Evolutionary conservation across 345 rosid species (phyloP).

Genomic region (Moricandia moricandioides): DNA sequence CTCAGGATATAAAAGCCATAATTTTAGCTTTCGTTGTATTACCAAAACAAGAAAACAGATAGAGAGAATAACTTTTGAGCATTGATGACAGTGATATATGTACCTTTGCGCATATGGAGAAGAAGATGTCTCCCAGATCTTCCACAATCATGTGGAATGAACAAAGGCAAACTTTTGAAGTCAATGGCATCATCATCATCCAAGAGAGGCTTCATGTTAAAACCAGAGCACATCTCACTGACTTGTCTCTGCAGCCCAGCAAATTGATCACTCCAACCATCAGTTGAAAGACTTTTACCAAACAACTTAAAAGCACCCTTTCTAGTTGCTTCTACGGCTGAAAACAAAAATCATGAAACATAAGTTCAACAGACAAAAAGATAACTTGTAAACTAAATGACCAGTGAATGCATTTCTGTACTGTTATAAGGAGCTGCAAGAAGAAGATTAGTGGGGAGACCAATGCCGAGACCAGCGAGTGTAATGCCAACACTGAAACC

Average conservation of each 20-base stretch:
- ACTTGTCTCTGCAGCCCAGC: slow-evolving; percentile 51
- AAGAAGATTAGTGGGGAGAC: slow-evolving; percentile 75
- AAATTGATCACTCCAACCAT: slow-evolving; percentile 14
- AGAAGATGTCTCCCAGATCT: slow-evolving; percentile 45
- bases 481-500: slow-evolving; percentile 92
- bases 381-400: background rate
- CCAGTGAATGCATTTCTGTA: background rate
- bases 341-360: background rate
- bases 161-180: slow-evolving; percentile 38
- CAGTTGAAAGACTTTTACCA: background rate
- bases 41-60: background rate
- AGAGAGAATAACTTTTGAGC: background rate
- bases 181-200: slow-evolving; percentile 30
- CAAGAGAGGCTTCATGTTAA: slow-evolving; percentile 38
- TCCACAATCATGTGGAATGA: slow-evolving; percentile 43
- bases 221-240: slow-evolving; percentile 42
- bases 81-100: background rate
- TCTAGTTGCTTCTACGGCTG: slow-evolving; percentile 42
- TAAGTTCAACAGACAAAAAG: background rate
- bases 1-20: background rate
- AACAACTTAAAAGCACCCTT: slow-evolving; percentile 42
- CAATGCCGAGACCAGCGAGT: slow-evolving; percentile 77
- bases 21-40: background rate
- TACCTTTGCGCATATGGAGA: slow-evolving; percentile 54
- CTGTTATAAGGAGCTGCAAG: slow-evolving; percentile 49